Evolutionary conservation across 169 alveolate species (phyloP), one percentile per base, ranked within the genome.

Genomic region (Plasmodium adleri): DNA sequence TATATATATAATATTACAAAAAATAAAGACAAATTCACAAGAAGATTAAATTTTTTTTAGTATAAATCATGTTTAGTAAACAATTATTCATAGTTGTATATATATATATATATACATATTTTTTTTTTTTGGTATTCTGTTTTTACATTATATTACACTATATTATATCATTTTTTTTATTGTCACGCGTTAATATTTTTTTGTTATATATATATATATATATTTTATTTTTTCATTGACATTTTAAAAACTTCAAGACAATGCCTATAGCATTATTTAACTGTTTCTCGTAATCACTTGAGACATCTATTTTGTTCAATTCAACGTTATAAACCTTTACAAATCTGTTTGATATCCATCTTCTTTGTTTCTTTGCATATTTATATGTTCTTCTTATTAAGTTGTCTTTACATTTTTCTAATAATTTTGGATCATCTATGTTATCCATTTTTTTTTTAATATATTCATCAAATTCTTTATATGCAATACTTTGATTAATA

Each of bases 281-380:
- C 56, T 78, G 78, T 45, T 66, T 7, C 49, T 28, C 22, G 49
- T 78, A 78, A 70, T 78, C 43, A 22, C 12, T 39, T 59, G 89
- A 64, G n/a, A 78, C 89, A 58, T 78, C 89, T 50, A 78, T 32
- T 70, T 58, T 67, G 52, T 78, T 56, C 28, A 78, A 58, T n/a
- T 75, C 72, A 47, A 78, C 28, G 26, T 49, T 49, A 12, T 78
- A 78, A 15, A 32, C 63, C 56, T 86, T 72, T 74, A 83, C 75
- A 59, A 93, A 59, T 32, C 96, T 54, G 88, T 93, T 92, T n/a
- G 60, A 43, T 26, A 93, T 89, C 96, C 96, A 93, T 32, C 95
- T 93, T 50, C 78, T 93, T 87, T 93, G 96, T 63, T 94, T 58
- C 45, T 88, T 90, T 0, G 95, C 88, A 43, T 93, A 93, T 72